phyloP scores from a whole-genome alignment of 345 rosid genomes.

The Gossypium ekmanianum region DNA sequence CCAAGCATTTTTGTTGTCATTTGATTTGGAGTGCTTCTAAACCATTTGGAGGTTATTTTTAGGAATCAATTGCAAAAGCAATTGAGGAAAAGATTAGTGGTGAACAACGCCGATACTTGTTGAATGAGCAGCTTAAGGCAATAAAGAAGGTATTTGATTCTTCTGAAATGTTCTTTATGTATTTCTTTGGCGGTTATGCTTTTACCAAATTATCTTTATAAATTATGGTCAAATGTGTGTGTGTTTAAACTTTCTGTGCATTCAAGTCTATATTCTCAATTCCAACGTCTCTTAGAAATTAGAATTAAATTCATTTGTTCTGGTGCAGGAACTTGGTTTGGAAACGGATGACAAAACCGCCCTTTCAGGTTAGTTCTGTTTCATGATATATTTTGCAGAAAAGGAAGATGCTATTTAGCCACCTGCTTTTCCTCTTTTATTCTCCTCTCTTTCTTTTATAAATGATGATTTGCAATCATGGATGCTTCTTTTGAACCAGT shows the following conservation, averaged over 20 bases:
- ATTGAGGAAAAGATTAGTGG: conserved; percentile 98
- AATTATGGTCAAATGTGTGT: conserved; percentile 1
- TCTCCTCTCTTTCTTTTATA: no score
- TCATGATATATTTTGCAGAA: conserved; percentile 12
- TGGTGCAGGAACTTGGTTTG: conserved; percentile 87
- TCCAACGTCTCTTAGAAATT: conserved; percentile 11
- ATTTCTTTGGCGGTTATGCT: not conserved
- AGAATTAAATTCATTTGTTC: conserved; percentile 20
- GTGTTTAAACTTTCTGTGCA: conserved; percentile 3
- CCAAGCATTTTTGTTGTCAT: conserved; percentile 8
- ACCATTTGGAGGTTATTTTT: conserved; percentile 20
- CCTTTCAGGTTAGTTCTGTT: conserved; percentile 65
- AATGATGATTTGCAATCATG: not conserved
- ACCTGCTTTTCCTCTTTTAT: no score
- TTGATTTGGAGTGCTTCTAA: conserved; percentile 12
- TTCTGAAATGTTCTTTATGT: not conserved
- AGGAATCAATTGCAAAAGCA: conserved; percentile 97
- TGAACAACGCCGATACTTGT: conserved; percentile 94
- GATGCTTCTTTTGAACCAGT: not conserved
- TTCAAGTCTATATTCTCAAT: not conserved
- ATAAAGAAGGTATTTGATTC: conserved; percentile 75
- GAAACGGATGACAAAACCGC: conserved; percentile 99
- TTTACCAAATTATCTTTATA: not conserved
- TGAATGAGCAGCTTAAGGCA: conserved; percentile 98
- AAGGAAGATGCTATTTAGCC: not conserved